Evolutionary conservation across 805 yeast species (phyloP), one percentile per base, ranked within the genome.

Genomic region (Candida maris): DNA sequence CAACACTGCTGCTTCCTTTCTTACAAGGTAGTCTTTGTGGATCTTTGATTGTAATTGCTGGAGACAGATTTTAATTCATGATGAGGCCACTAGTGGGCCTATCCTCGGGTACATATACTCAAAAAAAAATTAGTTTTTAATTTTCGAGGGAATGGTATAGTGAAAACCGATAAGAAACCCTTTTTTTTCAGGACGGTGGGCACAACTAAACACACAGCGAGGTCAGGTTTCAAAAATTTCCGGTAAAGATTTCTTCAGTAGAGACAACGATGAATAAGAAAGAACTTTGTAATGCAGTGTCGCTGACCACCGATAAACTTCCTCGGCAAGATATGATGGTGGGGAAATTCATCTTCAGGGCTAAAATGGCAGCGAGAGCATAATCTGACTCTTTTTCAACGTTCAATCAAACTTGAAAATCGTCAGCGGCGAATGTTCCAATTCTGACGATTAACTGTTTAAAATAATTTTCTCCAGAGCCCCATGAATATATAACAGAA

Each of bases 401-500:
- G 7, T 32, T 21, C 16, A 57, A 32, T 6, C 27, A 22, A 4
- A 37, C 29, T 22, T 32, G 23, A 3, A 26, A 6, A 5, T 19
- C 18, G 15, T 32, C 19, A n/a, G 30, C 32, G 15, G 30, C 27
- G 27, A 36, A 45, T 15, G 28, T 24, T 5, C 73, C 37, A 4
- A 75, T 62, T 24, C 62, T 51, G 0, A 53, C 22, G 12, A 71
- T 42, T 16, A 61, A 59, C 4, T 32, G 35, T 27, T 52, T 57
- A 35, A 71, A 68, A 12, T 43, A 42, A 0, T 18, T 25, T 41
- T 71, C 76, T 72, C 75, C 17, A 72, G 36, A 21, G 67, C 61
- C 0, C 68, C 4, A 77, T 75, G 44, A 71, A 68, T 2, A 71
- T 51, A 4, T 51, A 37, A 1, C 37, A 34, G 47, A 73, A 69